Evolutionary conservation across 2,329 filamentous ascomycete species (phyloP).

Genomic region (Cladosporium velox): DNA sequence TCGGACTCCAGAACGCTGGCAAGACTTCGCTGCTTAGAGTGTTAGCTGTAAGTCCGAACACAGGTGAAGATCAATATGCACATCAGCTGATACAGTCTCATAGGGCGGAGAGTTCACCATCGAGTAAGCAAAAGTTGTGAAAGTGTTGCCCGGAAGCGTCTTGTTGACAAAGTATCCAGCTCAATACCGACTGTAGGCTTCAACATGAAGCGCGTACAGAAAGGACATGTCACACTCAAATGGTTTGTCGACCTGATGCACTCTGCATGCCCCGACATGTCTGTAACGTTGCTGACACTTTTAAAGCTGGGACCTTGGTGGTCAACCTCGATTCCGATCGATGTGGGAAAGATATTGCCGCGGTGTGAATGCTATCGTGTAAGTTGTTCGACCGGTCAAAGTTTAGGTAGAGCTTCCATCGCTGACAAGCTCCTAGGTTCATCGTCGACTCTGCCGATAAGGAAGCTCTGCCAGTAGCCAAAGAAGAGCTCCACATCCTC

Average conservation of each 20-base stretch:
- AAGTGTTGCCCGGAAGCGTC: no score
- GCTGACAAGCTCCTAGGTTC: constrained; percentile 57
- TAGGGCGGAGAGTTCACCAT: constrained; percentile 98
- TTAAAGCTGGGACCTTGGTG: constrained; percentile 86
- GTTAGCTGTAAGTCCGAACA: constrained; percentile 73
- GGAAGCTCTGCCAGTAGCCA: constrained; percentile 76
- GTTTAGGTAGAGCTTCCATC: neutral
- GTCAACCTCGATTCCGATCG: constrained; percentile 91
- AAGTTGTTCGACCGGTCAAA: constrained; percentile 37
- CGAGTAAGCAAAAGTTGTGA: constrained; percentile 65
- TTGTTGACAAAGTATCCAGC: constrained; percentile 57
- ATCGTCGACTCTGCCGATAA: constrained; percentile 95
- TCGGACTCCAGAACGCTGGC: constrained; percentile 95
- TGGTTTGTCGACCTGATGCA: constrained; percentile 55
- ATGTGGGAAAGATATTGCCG: constrained; percentile 99
- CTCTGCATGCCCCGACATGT: neutral
- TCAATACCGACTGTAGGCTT: constrained; percentile 98
- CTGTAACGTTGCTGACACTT: constrained; percentile 31
- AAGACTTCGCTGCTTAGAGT: constrained; percentile 95
- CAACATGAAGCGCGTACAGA: constrained; percentile 98
- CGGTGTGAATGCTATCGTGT: constrained; percentile 94
- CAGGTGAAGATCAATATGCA: neutral
- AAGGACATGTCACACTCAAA: constrained; percentile 96
- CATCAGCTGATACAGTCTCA: constrained; percentile 24
- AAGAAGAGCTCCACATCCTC: constrained; percentile 87